Evolutionary conservation across 352 stramenopile species (phyloP), one percentile per base, ranked within the genome.

Genomic region (Pythium brachiatum): DNA sequence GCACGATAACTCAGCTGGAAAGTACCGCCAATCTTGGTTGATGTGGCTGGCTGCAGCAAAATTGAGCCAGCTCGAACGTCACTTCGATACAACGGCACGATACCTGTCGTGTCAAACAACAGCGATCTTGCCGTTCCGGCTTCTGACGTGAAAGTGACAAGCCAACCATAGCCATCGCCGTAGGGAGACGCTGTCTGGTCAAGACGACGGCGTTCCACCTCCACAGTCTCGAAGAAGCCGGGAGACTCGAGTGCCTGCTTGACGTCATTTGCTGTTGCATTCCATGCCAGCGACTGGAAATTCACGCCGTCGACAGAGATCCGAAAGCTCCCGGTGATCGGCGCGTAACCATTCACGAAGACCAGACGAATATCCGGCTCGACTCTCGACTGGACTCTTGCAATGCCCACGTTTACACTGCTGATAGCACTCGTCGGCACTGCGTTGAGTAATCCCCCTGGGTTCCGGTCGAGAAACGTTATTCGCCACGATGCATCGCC

Each of bases 81-180:
- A 31, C 66, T 70, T 8, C 62, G 60, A 36, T 69, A 74, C n/a
- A 46, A 32, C 2, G 60, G 59, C 3, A 18, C 31, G 25, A 77
- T 67, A 29, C 27, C 61, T 3, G 13, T 62, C 3, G 59, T 65
- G n/a, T 74, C 62, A 39, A 78, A 83, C 20, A 58, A 39, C 23
- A 76, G 41, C 12, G 65, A 39, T 21, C 61, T 62, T 3, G 66
- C 58, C 2, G 62, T 27, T 12, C 57, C 75, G 25, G 72, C 71
- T 47, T 83, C 72, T 1, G 77, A 82, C 3, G 64, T 47, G 59
- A 83, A 86, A 9, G 73, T 78, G 6, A 86, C 66, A 27, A 79
- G 36, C 74, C 73, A 86, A 12, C 69, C 77, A 53, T 79, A 83
- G 13, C 77, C 77, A 66, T 81, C 73, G 20, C 69, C 72, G 50